These are phyloP conservation scores for Tetratostichococcus sp. DNA, from an alignment of 139 green algal species.

Conservation along the genomic window DNA sequence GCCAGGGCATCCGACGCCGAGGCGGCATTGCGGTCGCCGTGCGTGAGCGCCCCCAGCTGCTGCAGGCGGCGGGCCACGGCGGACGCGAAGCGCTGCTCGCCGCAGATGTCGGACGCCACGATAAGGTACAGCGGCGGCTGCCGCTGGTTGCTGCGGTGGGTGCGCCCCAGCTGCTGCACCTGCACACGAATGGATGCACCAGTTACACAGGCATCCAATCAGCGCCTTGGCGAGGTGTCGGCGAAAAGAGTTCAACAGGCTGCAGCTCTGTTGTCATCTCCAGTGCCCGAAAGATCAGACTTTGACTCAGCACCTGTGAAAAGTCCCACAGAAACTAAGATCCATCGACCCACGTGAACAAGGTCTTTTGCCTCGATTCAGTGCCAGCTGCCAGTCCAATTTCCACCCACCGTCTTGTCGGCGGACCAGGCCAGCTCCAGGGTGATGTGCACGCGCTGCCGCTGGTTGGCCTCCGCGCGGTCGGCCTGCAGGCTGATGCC, in stretches of 20 bases:
- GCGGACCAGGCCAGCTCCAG: constrained; percentile 59
- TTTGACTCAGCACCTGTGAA: too few species aligned
- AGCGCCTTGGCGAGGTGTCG: too few species aligned
- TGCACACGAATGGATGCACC: constrained; percentile 28
- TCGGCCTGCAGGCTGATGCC: constrained; percentile 43
- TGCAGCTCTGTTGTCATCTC: too few species aligned
- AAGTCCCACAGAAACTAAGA: too few species aligned
- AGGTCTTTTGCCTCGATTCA: too few species aligned
- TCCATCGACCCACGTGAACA: too few species aligned
- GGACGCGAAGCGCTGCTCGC: constrained; percentile 54
- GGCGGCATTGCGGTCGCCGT: constrained; percentile 51
- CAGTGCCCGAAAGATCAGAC: too few species aligned
- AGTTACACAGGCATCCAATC: too few species aligned
- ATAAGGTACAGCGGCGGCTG: constrained; percentile 67
- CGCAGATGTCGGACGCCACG: constrained; percentile 44
- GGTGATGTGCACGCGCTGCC: constrained; percentile 52
- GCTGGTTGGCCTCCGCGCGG: constrained; percentile 29
- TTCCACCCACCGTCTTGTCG: constrained; percentile 52
- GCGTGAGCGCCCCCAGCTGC: constrained; percentile 50
- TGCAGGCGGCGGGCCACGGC: constrained; percentile 36
- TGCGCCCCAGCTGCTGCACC: constrained; percentile 82
- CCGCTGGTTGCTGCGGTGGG: constrained; percentile 71
- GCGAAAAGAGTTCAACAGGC: too few species aligned
- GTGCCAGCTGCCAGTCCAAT: neutral
- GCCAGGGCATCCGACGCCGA: constrained; percentile 40